phyloP scores from a whole-genome alignment of 148 eudicot species.

The Selenicereus undatus region DNA sequence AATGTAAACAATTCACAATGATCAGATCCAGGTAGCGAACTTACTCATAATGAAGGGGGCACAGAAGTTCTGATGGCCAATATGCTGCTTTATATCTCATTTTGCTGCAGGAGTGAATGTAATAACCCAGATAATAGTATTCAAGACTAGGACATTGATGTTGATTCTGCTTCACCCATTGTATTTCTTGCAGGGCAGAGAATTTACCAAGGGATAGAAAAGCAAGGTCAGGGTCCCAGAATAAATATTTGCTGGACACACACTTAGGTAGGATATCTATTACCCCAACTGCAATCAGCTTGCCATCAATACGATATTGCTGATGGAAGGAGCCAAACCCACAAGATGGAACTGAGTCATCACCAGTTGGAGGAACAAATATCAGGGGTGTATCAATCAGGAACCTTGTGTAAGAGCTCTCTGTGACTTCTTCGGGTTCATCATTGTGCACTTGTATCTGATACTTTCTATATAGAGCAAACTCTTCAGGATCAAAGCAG shows the following conservation, averaged over 20 bases:
- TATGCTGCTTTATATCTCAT: conserved; percentile 98
- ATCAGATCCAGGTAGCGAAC: conserved; percentile 29
- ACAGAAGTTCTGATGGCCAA: conserved; percentile 89
- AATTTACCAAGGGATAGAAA: conserved; percentile 82
- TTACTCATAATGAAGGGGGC: conserved; percentile 92
- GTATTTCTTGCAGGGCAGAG: conserved; percentile 81
- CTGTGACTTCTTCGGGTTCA: conserved; percentile 51
- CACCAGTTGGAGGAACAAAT: conserved; percentile 54
- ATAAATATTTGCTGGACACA: conserved; percentile 90
- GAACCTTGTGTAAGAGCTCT: conserved; percentile 70
- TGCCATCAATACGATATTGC: conserved; percentile 84
- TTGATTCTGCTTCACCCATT: conserved; percentile 74
- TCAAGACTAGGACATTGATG: conserved; percentile 69
- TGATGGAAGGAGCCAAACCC: conserved; percentile 99
- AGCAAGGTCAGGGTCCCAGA: conserved; percentile 95
- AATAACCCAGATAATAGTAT: conserved; percentile 94
- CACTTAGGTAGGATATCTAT: conserved; percentile 95
- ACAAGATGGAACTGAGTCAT: conserved; percentile 68
- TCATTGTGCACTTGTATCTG: conserved; percentile 84
- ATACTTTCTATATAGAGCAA: conserved; percentile 71
- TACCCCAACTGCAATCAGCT: conserved; percentile 91
- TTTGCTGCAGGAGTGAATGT: conserved; percentile 89
- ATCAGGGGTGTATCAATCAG: conserved; percentile 81
- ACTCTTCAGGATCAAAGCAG: conserved; percentile 84
- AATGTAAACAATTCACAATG: not conserved